A percentile compares a stretch with the other conserved stretches of the same genome.
Evolutionary conservation across 1,284 basidiomycete genomes (phyloP).

Genomic region (Microbotryomycetes sp.): DNA sequence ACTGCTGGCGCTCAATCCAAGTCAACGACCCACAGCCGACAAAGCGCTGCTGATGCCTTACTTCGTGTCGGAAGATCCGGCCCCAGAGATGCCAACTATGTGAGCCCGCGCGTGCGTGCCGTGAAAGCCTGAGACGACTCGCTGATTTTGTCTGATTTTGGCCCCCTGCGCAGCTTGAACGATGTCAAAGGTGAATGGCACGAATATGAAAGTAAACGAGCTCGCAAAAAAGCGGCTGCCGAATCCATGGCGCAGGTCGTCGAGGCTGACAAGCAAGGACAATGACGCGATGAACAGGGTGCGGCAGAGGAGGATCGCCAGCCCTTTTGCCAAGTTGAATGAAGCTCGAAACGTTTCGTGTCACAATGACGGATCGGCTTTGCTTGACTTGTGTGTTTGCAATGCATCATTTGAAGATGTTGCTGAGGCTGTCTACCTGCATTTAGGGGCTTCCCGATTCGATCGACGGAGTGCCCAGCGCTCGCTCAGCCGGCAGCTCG

Average conservation of each 20-base stretch:
- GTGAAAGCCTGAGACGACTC: too few relatives aligned
- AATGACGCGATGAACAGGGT: not conserved
- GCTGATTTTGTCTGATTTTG: too few relatives aligned
- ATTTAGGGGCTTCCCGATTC: too few relatives aligned
- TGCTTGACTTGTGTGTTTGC: too few relatives aligned
- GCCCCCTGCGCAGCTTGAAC: conserved; percentile 51
- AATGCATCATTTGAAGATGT: not conserved
- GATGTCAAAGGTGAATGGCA: conserved; percentile 90
- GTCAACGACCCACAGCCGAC: conserved; percentile 64
- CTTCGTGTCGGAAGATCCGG: conserved; percentile 71
- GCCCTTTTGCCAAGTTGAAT: too few relatives aligned
- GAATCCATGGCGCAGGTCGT: conserved; percentile 19
- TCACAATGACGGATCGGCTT: too few relatives aligned
- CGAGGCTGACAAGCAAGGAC: not conserved
- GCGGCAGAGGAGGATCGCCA: not conserved
- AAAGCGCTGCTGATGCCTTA: conserved; percentile 76
- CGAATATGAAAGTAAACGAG: conserved; percentile 80
- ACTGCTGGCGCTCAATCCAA: conserved; percentile 77
- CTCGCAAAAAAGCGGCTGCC: conserved; percentile 48
- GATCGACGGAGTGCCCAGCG: too few relatives aligned
- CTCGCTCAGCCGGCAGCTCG: too few relatives aligned
- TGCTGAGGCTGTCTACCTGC: not conserved
- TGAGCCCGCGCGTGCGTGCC: too few relatives aligned
- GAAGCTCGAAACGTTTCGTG: too few relatives aligned
- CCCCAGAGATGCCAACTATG: conserved; percentile 68